Evolutionary conservation across 108 stramenopile genomes (phyloP).

Genomic region (Skeletonema grethae): DNA sequence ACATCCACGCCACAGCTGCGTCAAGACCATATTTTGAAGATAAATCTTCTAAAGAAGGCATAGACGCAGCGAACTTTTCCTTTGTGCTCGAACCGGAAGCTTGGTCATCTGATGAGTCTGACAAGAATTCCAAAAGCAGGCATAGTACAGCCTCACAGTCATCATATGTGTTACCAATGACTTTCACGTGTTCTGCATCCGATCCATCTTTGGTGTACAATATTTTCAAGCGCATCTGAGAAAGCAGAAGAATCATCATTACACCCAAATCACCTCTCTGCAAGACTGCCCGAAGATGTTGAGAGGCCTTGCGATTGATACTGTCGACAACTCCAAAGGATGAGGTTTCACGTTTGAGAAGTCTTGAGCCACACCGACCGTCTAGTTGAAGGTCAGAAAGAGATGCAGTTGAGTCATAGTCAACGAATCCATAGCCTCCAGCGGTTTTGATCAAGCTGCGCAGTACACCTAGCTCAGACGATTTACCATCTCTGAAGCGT

Average conservation of each 20-base stretch:
- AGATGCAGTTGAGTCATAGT: constrained; percentile 77
- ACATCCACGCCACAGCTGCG: constrained; percentile 68
- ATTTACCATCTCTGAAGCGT: constrained; percentile 63
- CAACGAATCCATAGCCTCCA: constrained; percentile 82
- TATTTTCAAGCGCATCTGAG: constrained; percentile 67
- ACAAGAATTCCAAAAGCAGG: constrained; percentile 80
- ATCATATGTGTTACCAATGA: constrained; percentile 82
- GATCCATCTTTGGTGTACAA: constrained; percentile 60
- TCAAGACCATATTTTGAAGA: constrained; percentile 59
- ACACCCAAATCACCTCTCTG: constrained; percentile 74
- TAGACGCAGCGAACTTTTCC: constrained; percentile 52
- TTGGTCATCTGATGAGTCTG: constrained; percentile 46
- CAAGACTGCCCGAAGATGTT: constrained; percentile 57
- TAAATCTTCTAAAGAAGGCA: constrained; percentile 68
- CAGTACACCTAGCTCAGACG: constrained; percentile 82
- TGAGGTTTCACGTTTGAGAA: constrained; percentile 81
- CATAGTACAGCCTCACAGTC: constrained; percentile 70
- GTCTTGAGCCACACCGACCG: constrained; percentile 67
- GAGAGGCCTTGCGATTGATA: constrained; percentile 56
- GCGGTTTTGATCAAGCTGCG: constrained; percentile 76
- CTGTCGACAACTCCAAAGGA: constrained; percentile 86
- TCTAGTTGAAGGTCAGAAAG: constrained; percentile 77
- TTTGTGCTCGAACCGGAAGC: constrained; percentile 36
- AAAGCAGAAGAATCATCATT: constrained; percentile 73
- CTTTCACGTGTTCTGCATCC: constrained; percentile 68